phyloP scores from a whole-genome alignment of 306 rosid genomes.

The Cicer chorassanicum region DNA sequence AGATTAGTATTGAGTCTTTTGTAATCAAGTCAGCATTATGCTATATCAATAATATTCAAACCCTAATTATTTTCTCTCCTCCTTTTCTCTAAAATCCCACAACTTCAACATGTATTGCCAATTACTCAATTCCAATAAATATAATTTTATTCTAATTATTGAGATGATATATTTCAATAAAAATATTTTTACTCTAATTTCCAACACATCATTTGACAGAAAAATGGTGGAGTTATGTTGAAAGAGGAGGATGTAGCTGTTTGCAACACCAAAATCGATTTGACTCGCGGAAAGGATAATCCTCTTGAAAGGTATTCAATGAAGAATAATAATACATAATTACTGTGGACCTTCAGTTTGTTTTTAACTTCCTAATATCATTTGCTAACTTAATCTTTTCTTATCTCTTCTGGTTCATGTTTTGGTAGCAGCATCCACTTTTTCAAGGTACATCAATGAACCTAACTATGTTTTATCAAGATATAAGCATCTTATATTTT shows the following conservation, averaged over 20 bases:
- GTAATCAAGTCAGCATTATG: no score
- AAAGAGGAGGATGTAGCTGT: slow-evolving; percentile 86
- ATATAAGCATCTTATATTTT: slow-evolving; percentile 30
- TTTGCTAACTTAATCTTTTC: slow-evolving; percentile 10
- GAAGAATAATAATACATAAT: slow-evolving; percentile 31
- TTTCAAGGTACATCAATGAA: slow-evolving; percentile 69
- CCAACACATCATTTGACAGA: slow-evolving; percentile 59
- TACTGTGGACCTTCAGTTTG: slow-evolving; percentile 12
- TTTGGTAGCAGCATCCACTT: slow-evolving; percentile 73
- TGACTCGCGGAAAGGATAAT: slow-evolving; percentile 87
- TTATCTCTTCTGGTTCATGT: slow-evolving; percentile 55
- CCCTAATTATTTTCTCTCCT: no score
- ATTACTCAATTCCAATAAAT: no score
- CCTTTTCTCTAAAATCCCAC: no score
- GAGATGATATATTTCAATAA: no score
- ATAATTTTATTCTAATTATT: no score
- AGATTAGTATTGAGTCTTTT: no score
- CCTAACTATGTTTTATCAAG: slow-evolving; percentile 24
- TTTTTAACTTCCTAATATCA: slow-evolving; percentile 38
- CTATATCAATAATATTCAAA: no score
- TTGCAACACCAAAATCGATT: slow-evolving; percentile 84
- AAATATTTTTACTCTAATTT: no score
- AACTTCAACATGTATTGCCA: no score
- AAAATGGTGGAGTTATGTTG: slow-evolving; percentile 74
- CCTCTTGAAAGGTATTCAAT: slow-evolving; percentile 82